Evolutionary conservation across 108 stramenopile species (phyloP), one percentile per base, ranked within the genome.

Genomic region (Cyclotella cryptica): DNA sequence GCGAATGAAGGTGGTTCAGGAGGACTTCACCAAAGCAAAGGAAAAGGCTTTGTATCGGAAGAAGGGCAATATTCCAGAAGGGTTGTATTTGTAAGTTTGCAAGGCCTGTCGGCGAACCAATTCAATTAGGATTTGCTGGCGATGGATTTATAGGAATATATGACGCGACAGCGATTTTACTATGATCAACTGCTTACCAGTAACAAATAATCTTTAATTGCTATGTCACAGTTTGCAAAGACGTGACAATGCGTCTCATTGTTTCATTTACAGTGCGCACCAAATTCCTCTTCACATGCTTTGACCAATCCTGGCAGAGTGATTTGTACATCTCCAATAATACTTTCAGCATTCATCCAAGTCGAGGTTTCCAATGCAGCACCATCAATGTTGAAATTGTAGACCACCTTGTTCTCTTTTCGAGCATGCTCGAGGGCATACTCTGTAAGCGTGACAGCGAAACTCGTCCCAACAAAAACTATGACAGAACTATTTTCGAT

Each of bases 31-130:
- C 62, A 98, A 99, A 89, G 98, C 99, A 29, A 99, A 99, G 81
- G 98, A 99, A 86, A 99, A 98, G 86, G 97, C 98, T 8, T 86
- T 99, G 75, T 99, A 99, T 85, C 92, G 97, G 35, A 98, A 99
- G 79, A 98, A 99, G 90, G 98, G 99, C 69, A 98, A 98, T 85
- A 91, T 98, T 72, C 99, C 99, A 2, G 99, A 98, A 85, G 98
- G 97, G 14, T 75, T 97, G 39, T 97, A 97, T 79, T 80, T 97
- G 69, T 97, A 87, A 57, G 59, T 71, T 51, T 19, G 35, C 35
- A 35, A 35, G 35, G 35, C 6, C 35, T 35, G n/a, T 35, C 4
- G 2, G 35, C 2, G 35, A 35, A 35, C 35, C 6, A 35, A 35
- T 35, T 35, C 4, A 30, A 62, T 40, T 17, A 3, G 30, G 61